Evolutionary conservation across 345 rosid species (phyloP).

Genomic region (Ailanthus altissimus): DNA sequence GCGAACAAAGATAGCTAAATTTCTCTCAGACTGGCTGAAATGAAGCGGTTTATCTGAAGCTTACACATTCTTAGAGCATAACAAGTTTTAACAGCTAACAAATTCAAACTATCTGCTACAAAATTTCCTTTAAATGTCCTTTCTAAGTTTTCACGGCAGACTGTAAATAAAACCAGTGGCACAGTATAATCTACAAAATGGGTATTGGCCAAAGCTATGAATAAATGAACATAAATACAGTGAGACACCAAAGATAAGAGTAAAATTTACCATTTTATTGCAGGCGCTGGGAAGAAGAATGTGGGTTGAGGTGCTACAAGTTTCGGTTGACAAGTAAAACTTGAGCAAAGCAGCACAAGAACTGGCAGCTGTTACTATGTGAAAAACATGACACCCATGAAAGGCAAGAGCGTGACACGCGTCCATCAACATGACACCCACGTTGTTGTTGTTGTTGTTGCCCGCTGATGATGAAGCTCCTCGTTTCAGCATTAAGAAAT

Average conservation of each 20-base stretch:
- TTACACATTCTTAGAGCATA: not conserved
- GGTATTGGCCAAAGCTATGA: not conserved
- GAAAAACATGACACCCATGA: slow-evolving; percentile 7
- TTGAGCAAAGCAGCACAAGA: not conserved
- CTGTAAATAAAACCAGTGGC: not conserved
- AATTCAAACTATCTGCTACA: too few relatives aligned
- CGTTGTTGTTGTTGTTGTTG: not conserved
- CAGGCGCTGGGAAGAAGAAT: slow-evolving; percentile 19
- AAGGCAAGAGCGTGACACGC: not conserved
- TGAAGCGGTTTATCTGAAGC: not conserved
- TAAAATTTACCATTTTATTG: slow-evolving; percentile 22
- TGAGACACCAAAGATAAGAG: not conserved
- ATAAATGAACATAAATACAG: not conserved
- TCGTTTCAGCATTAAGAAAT: not conserved
- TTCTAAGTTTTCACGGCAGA: too few relatives aligned
- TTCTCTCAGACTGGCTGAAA: not conserved
- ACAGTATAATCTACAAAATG: not conserved
- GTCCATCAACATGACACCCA: not conserved
- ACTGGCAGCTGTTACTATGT: not conserved
- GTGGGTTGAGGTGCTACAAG: not conserved
- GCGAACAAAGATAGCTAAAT: not conserved
- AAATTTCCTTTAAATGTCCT: not conserved
- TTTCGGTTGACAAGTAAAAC: not conserved
- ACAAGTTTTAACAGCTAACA: too few relatives aligned
- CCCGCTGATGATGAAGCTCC: not conserved